phyloP scores from a whole-genome alignment of 345 rosid genomes.

The Sapria himalayana region DNA sequence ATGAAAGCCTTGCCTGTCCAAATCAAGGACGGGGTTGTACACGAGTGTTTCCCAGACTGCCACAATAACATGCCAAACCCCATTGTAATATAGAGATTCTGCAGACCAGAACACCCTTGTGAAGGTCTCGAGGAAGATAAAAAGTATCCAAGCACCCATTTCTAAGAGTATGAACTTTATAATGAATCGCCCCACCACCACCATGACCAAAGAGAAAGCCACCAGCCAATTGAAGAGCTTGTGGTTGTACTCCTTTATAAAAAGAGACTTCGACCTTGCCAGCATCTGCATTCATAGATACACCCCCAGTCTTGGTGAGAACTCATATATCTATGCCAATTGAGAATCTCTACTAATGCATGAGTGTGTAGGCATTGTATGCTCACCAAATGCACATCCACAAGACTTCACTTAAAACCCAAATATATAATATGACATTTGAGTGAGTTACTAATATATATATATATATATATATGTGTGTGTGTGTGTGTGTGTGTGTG shows the following conservation, averaged over 20 bases:
- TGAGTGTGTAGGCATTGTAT: not conserved
- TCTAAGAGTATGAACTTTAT: constrained; percentile 76
- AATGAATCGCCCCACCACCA: constrained; percentile 75
- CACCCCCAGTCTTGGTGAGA: not conserved
- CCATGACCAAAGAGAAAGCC: constrained; percentile 83
- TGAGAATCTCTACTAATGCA: too few species aligned
- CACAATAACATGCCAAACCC: constrained; percentile 81
- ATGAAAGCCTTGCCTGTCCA: constrained; percentile 98
- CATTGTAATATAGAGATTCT: constrained; percentile 84
- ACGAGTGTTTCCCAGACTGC: constrained; percentile 81
- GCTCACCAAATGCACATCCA: not conserved
- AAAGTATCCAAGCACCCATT: constrained; percentile 85
- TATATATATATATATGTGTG: too few species aligned
- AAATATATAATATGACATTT: too few species aligned
- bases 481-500: too few species aligned
- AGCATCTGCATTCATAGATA: constrained; percentile 45
- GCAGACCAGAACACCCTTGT: constrained; percentile 97
- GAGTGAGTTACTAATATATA: too few species aligned
- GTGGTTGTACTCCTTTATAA: constrained; percentile 92
- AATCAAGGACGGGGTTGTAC: constrained; percentile 81
- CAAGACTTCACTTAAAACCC: too few species aligned
- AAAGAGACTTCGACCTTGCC: constrained; percentile 53
- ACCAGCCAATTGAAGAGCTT: constrained; percentile 97
- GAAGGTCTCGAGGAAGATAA: constrained; percentile 91
- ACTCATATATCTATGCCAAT: not conserved